Evolutionary conservation across 495 filamentous ascomycete genomes (phyloP), one percentile per base, ranked within the genome.

Genomic region (Daldinia decipiens): DNA sequence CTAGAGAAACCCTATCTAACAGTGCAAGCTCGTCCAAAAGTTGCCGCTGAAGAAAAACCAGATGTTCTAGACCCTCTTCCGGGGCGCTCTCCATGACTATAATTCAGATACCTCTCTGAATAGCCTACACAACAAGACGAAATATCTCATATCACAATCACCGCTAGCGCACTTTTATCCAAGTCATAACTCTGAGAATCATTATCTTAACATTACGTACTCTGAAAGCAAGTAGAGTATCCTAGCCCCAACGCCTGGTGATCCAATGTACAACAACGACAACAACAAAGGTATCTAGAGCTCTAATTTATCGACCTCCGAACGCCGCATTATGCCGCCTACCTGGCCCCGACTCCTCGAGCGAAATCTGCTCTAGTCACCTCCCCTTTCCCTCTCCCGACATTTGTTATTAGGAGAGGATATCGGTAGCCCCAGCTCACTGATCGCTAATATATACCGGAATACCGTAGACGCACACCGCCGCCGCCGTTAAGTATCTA

Each of bases 401-500:
- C 3, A 13, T 13, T 36, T 36, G 11, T 13, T 34, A 34, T 34
- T 36, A 36, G 34, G 34, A 36, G 13, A 36, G 34, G 34, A 36
- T 2, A 36, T 36, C 11, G 34, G 34, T 36, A 47, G 31, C 54
- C 19, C 15, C 19, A 15, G 15, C 27, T 39, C 52, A 65, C 29
- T 47, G 62, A 53, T 68, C 63, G 56, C 74, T 78, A 68, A 98
- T 83, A 81, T 92, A 97, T 65, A 97, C 92, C 65, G 95, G 95
- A 75, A 99, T 88, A 2, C 95, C 95, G 84, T 98, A 99, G 45
- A 98, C 92, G 57, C 93, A 93, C 15, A 93, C 91, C 67, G 94
- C 93, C 11, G 94, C 95, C 0, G 93, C 95, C 74, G 96, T 99
- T 68, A 98, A 83, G 82, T 96, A 98, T 74, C 87, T 87, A 79